phyloP scores from a whole-genome alignment of 371 early-diverging fungal species.

The Haplosporangium sp. region DNA sequence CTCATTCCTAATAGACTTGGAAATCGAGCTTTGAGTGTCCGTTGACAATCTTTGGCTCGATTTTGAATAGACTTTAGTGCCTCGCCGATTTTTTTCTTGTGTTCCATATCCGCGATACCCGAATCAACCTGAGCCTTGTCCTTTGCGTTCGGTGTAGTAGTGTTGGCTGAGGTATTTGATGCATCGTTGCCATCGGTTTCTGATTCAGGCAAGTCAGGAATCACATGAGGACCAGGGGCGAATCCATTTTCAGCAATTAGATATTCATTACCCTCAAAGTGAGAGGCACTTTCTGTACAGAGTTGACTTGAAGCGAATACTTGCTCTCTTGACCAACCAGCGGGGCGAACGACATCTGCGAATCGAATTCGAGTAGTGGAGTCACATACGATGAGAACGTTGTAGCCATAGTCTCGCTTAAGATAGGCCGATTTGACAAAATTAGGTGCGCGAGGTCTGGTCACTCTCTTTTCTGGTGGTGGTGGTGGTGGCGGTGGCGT shows the following conservation, averaged over 20 bases:
- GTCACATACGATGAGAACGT: conserved; percentile 29
- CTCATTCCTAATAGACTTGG: conserved; percentile 41
- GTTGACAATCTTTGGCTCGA: conserved; percentile 34
- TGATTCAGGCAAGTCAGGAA: conserved; percentile 7
- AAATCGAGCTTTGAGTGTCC: conserved; percentile 32
- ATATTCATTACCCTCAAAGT: conserved; percentile 27
- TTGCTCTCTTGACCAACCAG: conserved; percentile 17
- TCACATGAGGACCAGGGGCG: conserved; percentile 6
- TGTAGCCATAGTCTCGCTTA: conserved; percentile 39
- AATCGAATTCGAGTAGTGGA: conserved; percentile 39
- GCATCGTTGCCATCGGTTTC: neutral
- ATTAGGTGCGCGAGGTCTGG: neutral
- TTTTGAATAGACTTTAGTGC: conserved; percentile 11
- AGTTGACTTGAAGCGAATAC: conserved; percentile 19
- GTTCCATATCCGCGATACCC: neutral
- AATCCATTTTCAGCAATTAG: conserved; percentile 18
- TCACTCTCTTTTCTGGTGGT: neutral
- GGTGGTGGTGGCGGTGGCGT: neutral
- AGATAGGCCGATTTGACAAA: conserved; percentile 23
- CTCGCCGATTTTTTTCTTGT: conserved; percentile 14
- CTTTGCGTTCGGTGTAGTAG: neutral
- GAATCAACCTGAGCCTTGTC: neutral
- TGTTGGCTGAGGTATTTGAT: neutral
- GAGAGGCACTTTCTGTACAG: neutral
- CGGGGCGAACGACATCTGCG: conserved; percentile 16